Percentiles rank a stretch among this genome's conserved stretches.
phyloP scores from a whole-genome alignment of 768 basidiomycete genomes.

The Auricularia cornea region DNA sequence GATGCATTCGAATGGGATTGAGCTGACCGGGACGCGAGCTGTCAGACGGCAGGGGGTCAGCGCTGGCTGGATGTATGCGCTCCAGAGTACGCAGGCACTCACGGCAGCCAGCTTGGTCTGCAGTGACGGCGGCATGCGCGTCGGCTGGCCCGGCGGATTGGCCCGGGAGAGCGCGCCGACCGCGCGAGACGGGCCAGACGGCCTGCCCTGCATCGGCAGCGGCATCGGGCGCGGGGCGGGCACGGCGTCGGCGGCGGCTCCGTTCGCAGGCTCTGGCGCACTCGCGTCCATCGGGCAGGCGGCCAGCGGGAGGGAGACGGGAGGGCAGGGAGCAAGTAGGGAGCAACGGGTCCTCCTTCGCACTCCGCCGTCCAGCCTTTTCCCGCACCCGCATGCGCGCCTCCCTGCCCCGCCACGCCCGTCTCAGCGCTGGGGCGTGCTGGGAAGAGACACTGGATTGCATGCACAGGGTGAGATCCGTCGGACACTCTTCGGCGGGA shows the following conservation, averaged over 20 bases:
- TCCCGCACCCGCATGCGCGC: not conserved
- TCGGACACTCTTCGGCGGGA: too few relatives aligned
- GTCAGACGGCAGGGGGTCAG: conserved; percentile 17
- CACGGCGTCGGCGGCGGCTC: conserved; percentile 10
- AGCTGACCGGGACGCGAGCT: conserved; percentile 32
- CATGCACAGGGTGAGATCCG: too few relatives aligned
- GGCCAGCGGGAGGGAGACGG: not conserved
- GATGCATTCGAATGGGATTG: not conserved
- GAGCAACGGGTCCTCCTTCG: not conserved
- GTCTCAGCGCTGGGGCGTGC: too few relatives aligned
- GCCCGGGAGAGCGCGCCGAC: conserved; percentile 30
- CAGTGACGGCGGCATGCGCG: conserved; percentile 79
- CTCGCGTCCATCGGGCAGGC: conserved; percentile 9
- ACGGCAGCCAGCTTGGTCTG: conserved; percentile 94
- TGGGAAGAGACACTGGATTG: too few relatives aligned
- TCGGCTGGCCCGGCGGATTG: conserved; percentile 34
- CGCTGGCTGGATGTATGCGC: not conserved
- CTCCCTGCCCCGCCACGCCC: too few relatives aligned
- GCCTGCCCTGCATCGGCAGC: not conserved
- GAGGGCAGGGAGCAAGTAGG: not conserved
- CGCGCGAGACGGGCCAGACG: not conserved
- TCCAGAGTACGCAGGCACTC: conserved; percentile 18
- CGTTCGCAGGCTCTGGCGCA: conserved; percentile 13
- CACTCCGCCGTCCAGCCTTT: conserved; percentile 1
- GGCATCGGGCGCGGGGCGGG: conserved; percentile 10